Percentiles rank a stretch among this genome's conserved stretches.
phyloP scores from a whole-genome alignment of 2,329 filamentous ascomycete species.

The Aspergillus sp. region DNA sequence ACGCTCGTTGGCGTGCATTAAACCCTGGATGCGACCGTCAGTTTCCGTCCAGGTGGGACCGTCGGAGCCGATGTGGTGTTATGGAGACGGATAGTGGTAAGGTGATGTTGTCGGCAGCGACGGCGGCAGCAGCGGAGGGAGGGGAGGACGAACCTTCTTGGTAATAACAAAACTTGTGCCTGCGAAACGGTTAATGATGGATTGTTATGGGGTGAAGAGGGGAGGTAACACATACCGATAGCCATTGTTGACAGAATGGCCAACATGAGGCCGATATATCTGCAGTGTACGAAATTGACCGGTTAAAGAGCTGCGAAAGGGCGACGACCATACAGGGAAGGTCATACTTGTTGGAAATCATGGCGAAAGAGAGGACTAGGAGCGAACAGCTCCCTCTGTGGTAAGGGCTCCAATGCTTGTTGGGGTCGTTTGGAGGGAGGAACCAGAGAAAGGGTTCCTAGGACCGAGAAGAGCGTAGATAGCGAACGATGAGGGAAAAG shows the following conservation, averaged over 20 bases:
- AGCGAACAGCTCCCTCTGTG: slow-evolving; percentile 37
- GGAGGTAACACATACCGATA: slow-evolving; percentile 37
- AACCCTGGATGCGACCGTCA: slow-evolving; percentile 57
- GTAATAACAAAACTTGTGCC: slow-evolving; percentile 98
- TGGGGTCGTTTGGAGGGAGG: slow-evolving; percentile 10
- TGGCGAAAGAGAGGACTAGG: slow-evolving; percentile 28
- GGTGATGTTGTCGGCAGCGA: neutral
- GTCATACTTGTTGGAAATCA: slow-evolving; percentile 46
- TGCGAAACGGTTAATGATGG: slow-evolving; percentile 36
- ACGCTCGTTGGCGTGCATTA: slow-evolving; percentile 84
- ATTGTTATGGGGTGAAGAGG: neutral
- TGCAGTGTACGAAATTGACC: slow-evolving; percentile 21
- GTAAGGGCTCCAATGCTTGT: slow-evolving; percentile 33
- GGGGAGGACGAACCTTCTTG: slow-evolving; percentile 71
- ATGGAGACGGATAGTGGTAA: neutral
- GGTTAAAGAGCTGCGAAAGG: slow-evolving; percentile 19
- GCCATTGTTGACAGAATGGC: slow-evolving; percentile 50
- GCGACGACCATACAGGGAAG: slow-evolving; percentile 1
- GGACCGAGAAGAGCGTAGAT: neutral
- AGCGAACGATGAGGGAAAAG: neutral
- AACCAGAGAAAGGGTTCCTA: neutral
- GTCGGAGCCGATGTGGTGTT: slow-evolving; percentile 2
- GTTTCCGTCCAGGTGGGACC: slow-evolving; percentile 5
- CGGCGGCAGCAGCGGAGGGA: neutral
- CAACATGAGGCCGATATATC: slow-evolving; percentile 48